Base-by-base conservation (phyloP, 139 green algal species). In the Chlamydomonas incerta region DNA sequence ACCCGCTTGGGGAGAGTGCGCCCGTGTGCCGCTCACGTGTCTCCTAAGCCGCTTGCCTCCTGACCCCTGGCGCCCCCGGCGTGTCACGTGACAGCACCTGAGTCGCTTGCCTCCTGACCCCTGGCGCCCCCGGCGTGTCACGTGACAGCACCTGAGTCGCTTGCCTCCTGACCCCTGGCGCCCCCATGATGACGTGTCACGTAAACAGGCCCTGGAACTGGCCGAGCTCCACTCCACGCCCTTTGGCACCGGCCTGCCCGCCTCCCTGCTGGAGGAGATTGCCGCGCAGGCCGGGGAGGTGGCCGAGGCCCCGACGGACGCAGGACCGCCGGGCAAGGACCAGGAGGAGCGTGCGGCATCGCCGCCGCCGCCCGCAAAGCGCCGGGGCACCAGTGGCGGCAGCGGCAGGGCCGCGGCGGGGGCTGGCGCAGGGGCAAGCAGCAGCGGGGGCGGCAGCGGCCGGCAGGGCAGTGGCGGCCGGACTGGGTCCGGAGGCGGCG, bases 221-320 rank as follows among this genome's bases (percentile, higher is more conserved):
- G 17, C 65, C 21, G 66, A 85, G 47, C 52, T 69, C 26, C 47
- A 85, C 66, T 3, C n/a, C 47, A 85, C 79, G 33, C 79, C 79
- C 67, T 85, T 85, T 33, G 62, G 62, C 46, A 52, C 65, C 24
- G 79, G 79, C 5, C 79, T 85, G 18, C 79, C 79, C 1, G 31
- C 47, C 28, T 66, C 75, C 3, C 79, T 85, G 31, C 47, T 85
- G 31, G 13, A 26, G 23, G 79, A 62, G 62, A 67, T 85, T 18
- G 79, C 79, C 9, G 65, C 41, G 33, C 66, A 85, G 79, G 65
- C 47, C 2, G 66, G 18, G 0, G 26, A n/a, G 24, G 60, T 31
- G 18, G 20, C 55, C 8, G 37, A 35, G 47, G 29, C 33, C 6
- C 24, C 60, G 24, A 26, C 4, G 28, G 74, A 82, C 14, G 68